Conservation (phyloP, 2,329 filamentous ascomycete species). For the Tolypocladium pustulatum region DNA sequence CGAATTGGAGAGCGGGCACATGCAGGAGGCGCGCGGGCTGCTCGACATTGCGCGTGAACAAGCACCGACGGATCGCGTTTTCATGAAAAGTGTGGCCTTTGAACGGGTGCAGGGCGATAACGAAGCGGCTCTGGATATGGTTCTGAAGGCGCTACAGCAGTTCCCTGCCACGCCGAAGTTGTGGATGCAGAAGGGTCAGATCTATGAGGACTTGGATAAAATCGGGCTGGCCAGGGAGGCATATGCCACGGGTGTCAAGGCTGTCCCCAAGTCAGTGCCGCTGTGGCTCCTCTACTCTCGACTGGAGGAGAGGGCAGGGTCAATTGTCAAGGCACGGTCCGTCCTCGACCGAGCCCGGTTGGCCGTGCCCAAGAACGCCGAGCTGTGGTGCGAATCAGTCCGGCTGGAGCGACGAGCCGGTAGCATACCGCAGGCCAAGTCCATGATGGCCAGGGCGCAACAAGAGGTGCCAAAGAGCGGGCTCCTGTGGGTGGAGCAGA, state of each 20-base stretch:
- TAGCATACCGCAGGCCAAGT: slow-evolving; percentile 75
- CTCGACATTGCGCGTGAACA: slow-evolving; percentile 75
- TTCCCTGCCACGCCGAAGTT: slow-evolving; percentile 83
- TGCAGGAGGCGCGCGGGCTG: slow-evolving; percentile 71
- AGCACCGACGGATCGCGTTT: slow-evolving; percentile 90
- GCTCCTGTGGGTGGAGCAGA: slow-evolving; percentile 84
- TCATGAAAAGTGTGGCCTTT: slow-evolving; percentile 92
- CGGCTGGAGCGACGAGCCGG: slow-evolving; percentile 81
- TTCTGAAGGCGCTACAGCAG: slow-evolving; percentile 73
- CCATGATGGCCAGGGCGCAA: slow-evolving; percentile 84
- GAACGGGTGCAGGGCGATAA: slow-evolving; percentile 74
- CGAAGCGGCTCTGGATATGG: slow-evolving; percentile 76
- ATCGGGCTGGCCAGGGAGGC: slow-evolving; percentile 79
- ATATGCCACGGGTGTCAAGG: slow-evolving; percentile 78
- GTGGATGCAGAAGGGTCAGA: slow-evolving; percentile 98
- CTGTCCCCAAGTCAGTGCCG: slow-evolving; percentile 71
- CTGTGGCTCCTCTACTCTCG: slow-evolving; percentile 85
- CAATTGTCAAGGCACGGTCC: slow-evolving; percentile 83
- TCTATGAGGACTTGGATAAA: slow-evolving; percentile 78
- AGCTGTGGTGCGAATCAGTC: slow-evolving; percentile 89
- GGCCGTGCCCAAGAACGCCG: slow-evolving; percentile 72
- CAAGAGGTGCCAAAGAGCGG: slow-evolving; percentile 86
- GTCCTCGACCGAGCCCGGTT: slow-evolving; percentile 86
- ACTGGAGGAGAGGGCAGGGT: slow-evolving; percentile 75
- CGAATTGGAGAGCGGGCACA: slow-evolving; percentile 80